Evolutionary conservation across 1,284 basidiomycete species (phyloP).

Genomic region (Malassezia arunalokei): DNA sequence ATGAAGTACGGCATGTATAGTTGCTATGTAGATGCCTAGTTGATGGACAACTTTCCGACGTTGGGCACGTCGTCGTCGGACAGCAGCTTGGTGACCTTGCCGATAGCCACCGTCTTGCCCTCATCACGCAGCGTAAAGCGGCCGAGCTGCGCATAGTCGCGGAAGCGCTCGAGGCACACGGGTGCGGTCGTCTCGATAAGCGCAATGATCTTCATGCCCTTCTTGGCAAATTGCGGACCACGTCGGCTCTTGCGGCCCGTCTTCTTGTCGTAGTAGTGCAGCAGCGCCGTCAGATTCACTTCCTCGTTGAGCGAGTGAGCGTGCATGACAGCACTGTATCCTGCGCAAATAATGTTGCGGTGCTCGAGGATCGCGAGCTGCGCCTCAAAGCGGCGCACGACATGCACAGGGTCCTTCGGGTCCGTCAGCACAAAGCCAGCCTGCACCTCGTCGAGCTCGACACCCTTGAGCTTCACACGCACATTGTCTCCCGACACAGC

Average conservation of each 20-base stretch:
- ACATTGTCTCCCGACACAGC: constrained; percentile 46
- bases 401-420: constrained; percentile 34
- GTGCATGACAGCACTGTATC: constrained; percentile 44
- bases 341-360: constrained; percentile 44
- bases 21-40: constrained; percentile 5
- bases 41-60: constrained; percentile 26
- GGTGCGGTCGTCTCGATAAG: constrained; percentile 40
- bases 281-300: constrained; percentile 28
- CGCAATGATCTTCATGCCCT: constrained; percentile 46
- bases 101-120: constrained; percentile 42
- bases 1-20: constrained; percentile 12
- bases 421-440: constrained; percentile 41
- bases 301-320: constrained; percentile 43
- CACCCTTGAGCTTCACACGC: constrained; percentile 43
- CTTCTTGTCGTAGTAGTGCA: constrained; percentile 47
- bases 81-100: constrained; percentile 43
- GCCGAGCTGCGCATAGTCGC: constrained; percentile 44
- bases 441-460: constrained; percentile 40
- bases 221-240: constrained; percentile 40
- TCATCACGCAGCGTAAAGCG: constrained; percentile 45
- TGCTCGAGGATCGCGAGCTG: constrained; percentile 45
- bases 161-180: constrained; percentile 40
- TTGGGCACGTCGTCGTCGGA: constrained; percentile 25
- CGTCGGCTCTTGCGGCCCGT: constrained; percentile 44
- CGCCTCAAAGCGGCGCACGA: constrained; percentile 42